Base-by-base conservation (phyloP, 306 rosid species). In the Hippophae rhamnoides region DNA sequence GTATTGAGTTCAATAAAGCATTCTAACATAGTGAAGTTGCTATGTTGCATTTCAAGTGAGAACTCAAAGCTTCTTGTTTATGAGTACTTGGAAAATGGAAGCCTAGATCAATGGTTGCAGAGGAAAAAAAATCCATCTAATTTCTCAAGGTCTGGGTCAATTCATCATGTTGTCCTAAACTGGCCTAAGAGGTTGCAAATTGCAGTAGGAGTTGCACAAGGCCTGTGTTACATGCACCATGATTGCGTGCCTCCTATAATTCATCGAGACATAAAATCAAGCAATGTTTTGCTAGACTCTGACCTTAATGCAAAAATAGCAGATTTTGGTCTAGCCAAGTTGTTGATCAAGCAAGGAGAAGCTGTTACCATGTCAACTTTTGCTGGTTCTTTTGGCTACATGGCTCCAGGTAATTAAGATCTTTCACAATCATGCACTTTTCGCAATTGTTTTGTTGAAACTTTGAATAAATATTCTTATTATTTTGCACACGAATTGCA, bases 341-440 rank as follows among this genome's bases (percentile, higher is more conserved):
- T 83, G 66, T 65, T 87, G 72, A 63, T 76, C 58, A 83, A 69
- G 54, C 82, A 89, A 13, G 96, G 86, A 56, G 88, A 92, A 67
- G 70, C 78, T 42, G 82, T 84, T n/a, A 83, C 86, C 6, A 69
- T 83, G 88, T 92, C 98, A 9, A 51, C 78, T 31, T 85, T 87
- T 9, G 86, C 78, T n/a, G 98, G 98, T 13, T 81, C 98, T 14
- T 66, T 92, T 40, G 98, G 98, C 70, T 92, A 92, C 75, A 76
- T 92, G 64, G 98, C 98, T 64, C 98, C 98, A 73, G 96, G 96
- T 92, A 55, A 76, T 43, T 56, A 46, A 13, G 11, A 41, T 6
- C 40, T 8, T n/a, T 31, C 23, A 11, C 11, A 8, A 6, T 13
- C 14, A 12, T 12, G 14, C 14, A 12, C 53, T 13, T 27, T 3